A percentile compares a stretch with the other conserved stretches of the same genome.
phyloP scores from a whole-genome alignment of 2,329 filamentous ascomycete species.

The Coniella lustricola region DNA sequence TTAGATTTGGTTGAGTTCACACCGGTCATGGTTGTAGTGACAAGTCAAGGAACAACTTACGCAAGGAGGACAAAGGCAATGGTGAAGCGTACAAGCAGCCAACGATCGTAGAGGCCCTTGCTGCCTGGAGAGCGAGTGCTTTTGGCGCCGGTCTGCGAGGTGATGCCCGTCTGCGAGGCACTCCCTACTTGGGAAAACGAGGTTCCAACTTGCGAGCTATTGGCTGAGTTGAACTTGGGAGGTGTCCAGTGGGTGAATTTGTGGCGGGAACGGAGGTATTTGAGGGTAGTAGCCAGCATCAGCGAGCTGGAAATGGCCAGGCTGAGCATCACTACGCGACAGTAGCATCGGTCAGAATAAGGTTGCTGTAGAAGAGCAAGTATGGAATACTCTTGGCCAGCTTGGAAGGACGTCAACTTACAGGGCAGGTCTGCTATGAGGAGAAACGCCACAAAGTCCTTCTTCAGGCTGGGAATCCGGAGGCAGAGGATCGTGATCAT shows the following conservation, averaged over 20 bases:
- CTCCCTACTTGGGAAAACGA: too few species aligned
- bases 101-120: slow-evolving; percentile 21
- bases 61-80: slow-evolving; percentile 20
- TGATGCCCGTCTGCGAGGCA: background rate
- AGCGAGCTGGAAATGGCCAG: slow-evolving; percentile 20
- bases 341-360: background rate
- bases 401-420: slow-evolving; percentile 15
- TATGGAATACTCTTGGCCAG: too few species aligned
- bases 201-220: background rate
- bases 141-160: slow-evolving; percentile 2
- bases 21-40: too few species aligned
- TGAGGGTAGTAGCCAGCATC: slow-evolving; percentile 20
- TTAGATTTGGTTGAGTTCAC: background rate
- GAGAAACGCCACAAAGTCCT: slow-evolving; percentile 14
- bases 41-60: slow-evolving; percentile 9
- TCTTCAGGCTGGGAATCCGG: slow-evolving; percentile 14
- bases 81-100: slow-evolving; percentile 24
- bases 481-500: slow-evolving; percentile 18
- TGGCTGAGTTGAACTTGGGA: slow-evolving; percentile 8
- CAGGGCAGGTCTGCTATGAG: slow-evolving; percentile 20
- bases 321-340: slow-evolving; percentile 18
- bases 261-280: slow-evolving; percentile 20
- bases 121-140: background rate
- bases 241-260: slow-evolving; percentile 21
- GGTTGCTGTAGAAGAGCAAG: too few species aligned